Percentiles rank a stretch among this genome's conserved stretches.
Conservation (phyloP, 2,329 filamentous ascomycete species). For the Aureobasidium zeae region DNA sequence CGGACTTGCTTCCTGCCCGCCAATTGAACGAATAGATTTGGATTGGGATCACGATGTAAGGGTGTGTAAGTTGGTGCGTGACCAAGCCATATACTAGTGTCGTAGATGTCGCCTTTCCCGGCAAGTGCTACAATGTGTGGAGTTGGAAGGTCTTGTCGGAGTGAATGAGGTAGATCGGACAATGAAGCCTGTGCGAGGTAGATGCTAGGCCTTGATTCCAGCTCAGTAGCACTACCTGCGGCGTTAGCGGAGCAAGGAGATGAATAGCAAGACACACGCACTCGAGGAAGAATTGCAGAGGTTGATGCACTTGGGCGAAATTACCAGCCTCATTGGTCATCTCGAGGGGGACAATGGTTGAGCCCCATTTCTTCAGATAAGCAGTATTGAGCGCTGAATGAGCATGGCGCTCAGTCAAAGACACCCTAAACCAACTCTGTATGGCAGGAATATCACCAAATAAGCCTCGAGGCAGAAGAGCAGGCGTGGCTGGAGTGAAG, state of each 20-base stretch:
- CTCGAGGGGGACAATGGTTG: conserved; percentile 50
- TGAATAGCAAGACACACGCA: conserved; percentile 31
- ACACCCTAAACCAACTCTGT: conserved; percentile 48
- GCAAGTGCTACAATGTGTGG: conserved; percentile 54
- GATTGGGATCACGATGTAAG: conserved; percentile 85
- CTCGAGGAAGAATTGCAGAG: conserved; percentile 56
- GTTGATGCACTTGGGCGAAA: conserved; percentile 52
- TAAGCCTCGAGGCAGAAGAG: conserved; percentile 39
- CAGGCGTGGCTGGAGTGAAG: conserved; percentile 45
- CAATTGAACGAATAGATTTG: conserved; percentile 83
- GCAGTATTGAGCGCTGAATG: conserved; percentile 29
- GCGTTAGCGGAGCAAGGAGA: too few species aligned
- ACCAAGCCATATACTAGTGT: conserved; percentile 80
- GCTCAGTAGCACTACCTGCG: neutral
- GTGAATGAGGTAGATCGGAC: conserved; percentile 51
- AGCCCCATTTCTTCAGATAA: conserved; percentile 39
- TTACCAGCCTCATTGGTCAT: conserved; percentile 36
- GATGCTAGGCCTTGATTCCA: conserved; percentile 35
- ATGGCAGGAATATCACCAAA: conserved; percentile 45
- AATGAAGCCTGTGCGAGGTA: conserved; percentile 83
- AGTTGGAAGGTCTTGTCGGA: conserved; percentile 58
- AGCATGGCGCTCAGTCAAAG: conserved; percentile 22
- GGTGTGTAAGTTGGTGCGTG: conserved; percentile 80
- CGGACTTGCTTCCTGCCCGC: conserved; percentile 63
- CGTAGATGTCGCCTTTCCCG: conserved; percentile 78